These are phyloP conservation scores for Raffaelea deltoideospora DNA, from an alignment of 2,329 filamentous ascomycete genomes.

Conservation along the genomic window DNA sequence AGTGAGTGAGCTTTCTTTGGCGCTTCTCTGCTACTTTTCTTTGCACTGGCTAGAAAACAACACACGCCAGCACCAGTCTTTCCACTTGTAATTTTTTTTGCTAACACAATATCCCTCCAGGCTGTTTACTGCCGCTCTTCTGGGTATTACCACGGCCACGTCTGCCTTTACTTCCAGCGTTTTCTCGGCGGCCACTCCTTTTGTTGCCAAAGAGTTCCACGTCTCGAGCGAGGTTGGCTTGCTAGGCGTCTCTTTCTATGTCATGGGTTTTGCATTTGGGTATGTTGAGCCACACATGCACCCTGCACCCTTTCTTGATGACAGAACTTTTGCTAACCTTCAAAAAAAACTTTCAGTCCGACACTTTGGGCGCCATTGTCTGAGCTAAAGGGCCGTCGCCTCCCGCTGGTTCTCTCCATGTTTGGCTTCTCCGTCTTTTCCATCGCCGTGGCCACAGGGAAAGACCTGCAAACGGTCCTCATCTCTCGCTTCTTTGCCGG, in stretches of 20 bases:
- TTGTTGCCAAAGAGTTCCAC: slow-evolving; percentile 40
- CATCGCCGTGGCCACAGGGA: slow-evolving; percentile 46
- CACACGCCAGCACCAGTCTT: too few species aligned
- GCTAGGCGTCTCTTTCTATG: slow-evolving; percentile 53
- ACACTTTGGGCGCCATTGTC: slow-evolving; percentile 59
- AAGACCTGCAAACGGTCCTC: slow-evolving; percentile 54
- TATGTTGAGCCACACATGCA: not conserved
- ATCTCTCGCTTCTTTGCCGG: slow-evolving; percentile 61
- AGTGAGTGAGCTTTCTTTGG: slow-evolving; percentile 30
- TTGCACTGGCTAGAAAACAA: slow-evolving; percentile 1
- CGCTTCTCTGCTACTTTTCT: slow-evolving; percentile 3
- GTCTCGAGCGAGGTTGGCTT: slow-evolving; percentile 48
- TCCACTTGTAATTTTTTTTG: not conserved
- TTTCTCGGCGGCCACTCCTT: slow-evolving; percentile 50
- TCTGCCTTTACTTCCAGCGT: slow-evolving; percentile 61
- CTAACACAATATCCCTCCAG: slow-evolving; percentile 15
- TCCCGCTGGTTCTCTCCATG: slow-evolving; percentile 46
- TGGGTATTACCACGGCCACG: slow-evolving; percentile 59
- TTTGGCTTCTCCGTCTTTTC: slow-evolving; percentile 57
- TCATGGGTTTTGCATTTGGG: slow-evolving; percentile 58
- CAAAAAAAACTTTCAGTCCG: slow-evolving; percentile 34
- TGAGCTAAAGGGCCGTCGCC: slow-evolving; percentile 52
- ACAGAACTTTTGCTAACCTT: not conserved
- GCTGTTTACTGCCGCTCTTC: slow-evolving; percentile 47
- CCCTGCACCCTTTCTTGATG: not conserved